These are phyloP conservation scores for Globisporangium echinulatum DNA, from an alignment of 352 stramenopile species.

Conservation along the genomic window DNA sequence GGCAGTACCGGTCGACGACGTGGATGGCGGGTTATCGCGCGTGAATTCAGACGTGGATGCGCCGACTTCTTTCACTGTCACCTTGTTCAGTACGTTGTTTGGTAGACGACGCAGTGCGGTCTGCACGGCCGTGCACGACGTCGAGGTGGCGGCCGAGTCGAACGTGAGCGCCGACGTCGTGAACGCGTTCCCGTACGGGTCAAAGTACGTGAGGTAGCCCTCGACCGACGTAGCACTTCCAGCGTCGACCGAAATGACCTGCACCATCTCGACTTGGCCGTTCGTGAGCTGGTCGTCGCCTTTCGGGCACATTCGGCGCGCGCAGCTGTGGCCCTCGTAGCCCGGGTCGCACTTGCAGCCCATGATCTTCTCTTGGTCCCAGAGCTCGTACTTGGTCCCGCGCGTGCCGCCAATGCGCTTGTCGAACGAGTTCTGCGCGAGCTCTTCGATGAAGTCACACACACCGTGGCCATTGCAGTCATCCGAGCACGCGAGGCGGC, in stretches of 20 bases:
- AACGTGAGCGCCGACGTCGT: slow-evolving; percentile 40
- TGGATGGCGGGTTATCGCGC: slow-evolving; percentile 12
- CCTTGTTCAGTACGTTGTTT: slow-evolving; percentile 63
- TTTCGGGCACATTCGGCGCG: slow-evolving; percentile 68
- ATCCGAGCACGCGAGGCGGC: slow-evolving; percentile 28
- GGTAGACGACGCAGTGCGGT: slow-evolving; percentile 35
- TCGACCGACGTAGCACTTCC: not conserved
- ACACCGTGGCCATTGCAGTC: slow-evolving; percentile 45
- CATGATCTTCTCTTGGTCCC: slow-evolving; percentile 82
- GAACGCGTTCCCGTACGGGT: slow-evolving; percentile 68
- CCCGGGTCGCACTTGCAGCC: slow-evolving; percentile 44
- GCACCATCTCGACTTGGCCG: slow-evolving; percentile 46
- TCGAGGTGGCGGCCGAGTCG: not conserved
- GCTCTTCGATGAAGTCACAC: slow-evolving; percentile 50
- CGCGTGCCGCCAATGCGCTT: slow-evolving; percentile 27
- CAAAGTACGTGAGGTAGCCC: slow-evolving; percentile 57
- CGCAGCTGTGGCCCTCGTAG: slow-evolving; percentile 55
- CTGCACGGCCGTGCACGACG: slow-evolving; percentile 32
- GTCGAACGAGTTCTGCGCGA: slow-evolving; percentile 34
- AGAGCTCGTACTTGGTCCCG: slow-evolving; percentile 32
- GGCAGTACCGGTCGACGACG: slow-evolving; percentile 5
- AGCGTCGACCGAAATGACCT: slow-evolving; percentile 20
- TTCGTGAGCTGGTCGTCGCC: slow-evolving; percentile 75
- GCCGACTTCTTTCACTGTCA: slow-evolving; percentile 13
- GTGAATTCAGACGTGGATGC: slow-evolving; percentile 15